phyloP scores from a whole-genome alignment of 2,329 filamentous ascomycete genomes.

The Cladophialophora yegresii region DNA sequence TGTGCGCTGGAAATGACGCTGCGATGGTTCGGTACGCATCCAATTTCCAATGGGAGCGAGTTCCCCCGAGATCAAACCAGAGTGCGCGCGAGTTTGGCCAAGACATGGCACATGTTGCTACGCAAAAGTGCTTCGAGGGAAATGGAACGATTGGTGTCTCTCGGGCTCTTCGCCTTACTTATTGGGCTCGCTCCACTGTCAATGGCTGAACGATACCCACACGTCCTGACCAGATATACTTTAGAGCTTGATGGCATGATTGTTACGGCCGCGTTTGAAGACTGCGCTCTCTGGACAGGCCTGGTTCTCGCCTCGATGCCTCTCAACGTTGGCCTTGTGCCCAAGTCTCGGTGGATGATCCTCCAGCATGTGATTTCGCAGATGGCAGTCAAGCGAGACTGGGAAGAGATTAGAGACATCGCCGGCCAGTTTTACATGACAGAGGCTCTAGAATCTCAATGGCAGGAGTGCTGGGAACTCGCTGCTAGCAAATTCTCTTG shows the following conservation, averaged over 20 bases:
- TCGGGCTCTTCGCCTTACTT: background rate
- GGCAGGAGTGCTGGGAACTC: background rate
- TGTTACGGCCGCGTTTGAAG: background rate
- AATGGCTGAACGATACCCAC: background rate
- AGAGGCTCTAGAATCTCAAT: background rate
- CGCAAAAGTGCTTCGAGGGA: background rate
- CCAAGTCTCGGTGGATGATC: background rate
- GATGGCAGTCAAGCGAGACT: background rate
- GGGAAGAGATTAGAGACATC: background rate
- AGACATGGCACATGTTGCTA: background rate
- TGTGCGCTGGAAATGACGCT: background rate
- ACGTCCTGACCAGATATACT: background rate
- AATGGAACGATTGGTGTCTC: background rate
- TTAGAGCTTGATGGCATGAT: background rate
- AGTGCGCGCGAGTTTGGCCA: background rate
- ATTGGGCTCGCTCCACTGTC: background rate
- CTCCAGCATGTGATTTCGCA: background rate
- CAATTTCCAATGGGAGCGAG: background rate
- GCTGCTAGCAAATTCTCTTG: background rate
- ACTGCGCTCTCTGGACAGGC: background rate
- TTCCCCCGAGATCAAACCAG: background rate
- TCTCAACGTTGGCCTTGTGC: background rate
- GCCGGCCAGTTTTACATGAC: background rate
- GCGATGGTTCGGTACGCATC: background rate
- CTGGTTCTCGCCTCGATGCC: background rate